A percentile compares a stretch with the other conserved stretches of the same genome.
Conservation (phyloP, 495 filamentous ascomycete genomes). For the Aspergillus ellipticus region DNA sequence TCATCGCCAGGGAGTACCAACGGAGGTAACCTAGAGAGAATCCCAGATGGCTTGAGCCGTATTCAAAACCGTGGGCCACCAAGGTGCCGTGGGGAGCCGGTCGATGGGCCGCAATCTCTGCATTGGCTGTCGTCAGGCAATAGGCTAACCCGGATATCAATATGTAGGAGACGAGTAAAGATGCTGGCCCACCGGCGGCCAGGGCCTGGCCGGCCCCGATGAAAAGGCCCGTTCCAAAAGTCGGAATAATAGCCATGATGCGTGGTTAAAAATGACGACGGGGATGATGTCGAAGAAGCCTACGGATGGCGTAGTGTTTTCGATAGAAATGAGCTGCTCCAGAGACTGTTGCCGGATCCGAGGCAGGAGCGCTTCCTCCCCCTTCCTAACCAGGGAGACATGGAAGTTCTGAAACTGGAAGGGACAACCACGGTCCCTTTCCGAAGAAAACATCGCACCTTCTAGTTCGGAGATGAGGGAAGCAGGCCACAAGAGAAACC, state of each 20-base stretch:
- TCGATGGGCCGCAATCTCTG: slow-evolving; percentile 61
- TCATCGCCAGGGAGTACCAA: slow-evolving; percentile 61
- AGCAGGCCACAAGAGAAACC: background rate
- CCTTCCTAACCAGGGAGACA: background rate
- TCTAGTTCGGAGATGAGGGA: too few relatives aligned
- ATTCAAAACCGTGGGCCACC: slow-evolving; percentile 51
- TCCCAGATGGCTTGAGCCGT: slow-evolving; percentile 47
- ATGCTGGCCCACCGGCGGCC: slow-evolving; percentile 38
- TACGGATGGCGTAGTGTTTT: background rate
- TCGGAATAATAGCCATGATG: slow-evolving; percentile 34
- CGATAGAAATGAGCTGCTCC: background rate
- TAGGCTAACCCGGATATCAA: slow-evolving; percentile 55
- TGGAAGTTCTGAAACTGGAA: background rate
- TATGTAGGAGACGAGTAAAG: slow-evolving; percentile 36
- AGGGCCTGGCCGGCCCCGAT: slow-evolving; percentile 39
- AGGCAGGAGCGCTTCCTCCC: background rate
- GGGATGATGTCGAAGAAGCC: background rate
- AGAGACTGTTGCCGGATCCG: background rate
- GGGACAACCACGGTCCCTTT: too few relatives aligned
- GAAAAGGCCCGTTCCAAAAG: slow-evolving; percentile 40
- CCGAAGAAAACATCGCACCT: too few relatives aligned
- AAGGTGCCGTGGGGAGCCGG: slow-evolving; percentile 55
- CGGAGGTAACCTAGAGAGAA: slow-evolving; percentile 58
- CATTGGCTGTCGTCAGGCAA: slow-evolving; percentile 56
- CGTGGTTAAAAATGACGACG: slow-evolving; percentile 14